Evolutionary conservation across 2,329 filamentous ascomycete species (phyloP).

Genomic region (Penicillium rolfsii): DNA sequence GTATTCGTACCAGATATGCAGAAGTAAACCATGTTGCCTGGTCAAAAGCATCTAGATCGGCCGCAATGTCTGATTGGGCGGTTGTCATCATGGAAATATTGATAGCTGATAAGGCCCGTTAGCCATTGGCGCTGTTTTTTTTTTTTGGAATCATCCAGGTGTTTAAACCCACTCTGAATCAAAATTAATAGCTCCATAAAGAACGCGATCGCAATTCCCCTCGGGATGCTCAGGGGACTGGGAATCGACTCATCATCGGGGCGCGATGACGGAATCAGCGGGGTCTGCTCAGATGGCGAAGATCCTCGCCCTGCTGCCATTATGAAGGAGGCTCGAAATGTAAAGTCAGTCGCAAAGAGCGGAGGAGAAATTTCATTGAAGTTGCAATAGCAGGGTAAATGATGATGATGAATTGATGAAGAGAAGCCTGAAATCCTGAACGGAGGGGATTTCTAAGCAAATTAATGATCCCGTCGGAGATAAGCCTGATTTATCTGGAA

Average conservation of each 20-base stretch:
- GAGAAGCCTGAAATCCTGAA: background rate
- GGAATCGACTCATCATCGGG: slow-evolving; percentile 7
- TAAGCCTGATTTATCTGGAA: slow-evolving; percentile 11
- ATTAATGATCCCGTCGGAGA: background rate
- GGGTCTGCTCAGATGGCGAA: slow-evolving; percentile 20
- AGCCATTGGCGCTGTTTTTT: background rate
- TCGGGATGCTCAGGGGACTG: slow-evolving; percentile 8
- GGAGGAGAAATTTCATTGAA: background rate
- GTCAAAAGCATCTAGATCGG: slow-evolving; percentile 73
- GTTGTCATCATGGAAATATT: slow-evolving; percentile 84
- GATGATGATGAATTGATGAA: background rate
- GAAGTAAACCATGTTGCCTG: slow-evolving; percentile 80
- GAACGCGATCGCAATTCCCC: slow-evolving; percentile 22
- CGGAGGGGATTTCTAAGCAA: slow-evolving; percentile 28
- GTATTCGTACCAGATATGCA: slow-evolving; percentile 62
- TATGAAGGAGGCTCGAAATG: background rate
- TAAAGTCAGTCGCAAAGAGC: background rate
- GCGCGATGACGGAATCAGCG: slow-evolving; percentile 16
- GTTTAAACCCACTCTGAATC: slow-evolving; percentile 26
- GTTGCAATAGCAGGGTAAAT: background rate
- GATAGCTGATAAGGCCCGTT: slow-evolving; percentile 48
- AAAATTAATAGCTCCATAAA: slow-evolving; percentile 35
- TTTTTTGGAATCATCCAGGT: background rate
- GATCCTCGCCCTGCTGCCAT: slow-evolving; percentile 18
- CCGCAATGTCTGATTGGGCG: slow-evolving; percentile 75